Percentiles rank a stretch among this genome's conserved stretches.
Conservation (phyloP, 2,329 filamentous ascomycete genomes). For the Neofusicoccum ribis region DNA sequence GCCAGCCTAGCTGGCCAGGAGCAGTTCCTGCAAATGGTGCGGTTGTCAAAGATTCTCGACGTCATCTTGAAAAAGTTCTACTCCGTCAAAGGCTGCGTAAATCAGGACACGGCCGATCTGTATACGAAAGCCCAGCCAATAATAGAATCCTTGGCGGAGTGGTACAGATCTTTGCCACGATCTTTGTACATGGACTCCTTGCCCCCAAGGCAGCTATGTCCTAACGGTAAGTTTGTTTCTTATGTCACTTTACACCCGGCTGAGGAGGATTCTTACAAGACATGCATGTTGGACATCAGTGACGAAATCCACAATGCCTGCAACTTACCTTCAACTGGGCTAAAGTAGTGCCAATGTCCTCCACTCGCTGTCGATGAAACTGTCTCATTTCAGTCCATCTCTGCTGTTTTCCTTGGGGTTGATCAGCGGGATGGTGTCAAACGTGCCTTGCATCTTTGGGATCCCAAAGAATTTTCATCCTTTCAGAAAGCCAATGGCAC, state of each 20-base stretch:
- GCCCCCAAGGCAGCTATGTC: slow-evolving; percentile 5
- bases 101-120: slow-evolving; percentile 8
- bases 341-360: not conserved
- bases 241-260: not conserved
- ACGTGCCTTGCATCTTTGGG: not conserved
- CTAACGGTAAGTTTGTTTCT: slow-evolving; percentile 5
- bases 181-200: slow-evolving; percentile 1
- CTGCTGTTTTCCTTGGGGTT: too few relatives aligned
- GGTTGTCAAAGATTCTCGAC: slow-evolving; percentile 4
- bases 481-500: not conserved
- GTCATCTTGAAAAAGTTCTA: slow-evolving; percentile 10
- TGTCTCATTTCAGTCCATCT: not conserved
- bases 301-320: too few relatives aligned
- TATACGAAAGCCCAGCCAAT: slow-evolving; percentile 10
- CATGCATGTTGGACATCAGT: too few relatives aligned
- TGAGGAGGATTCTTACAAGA: too few relatives aligned
- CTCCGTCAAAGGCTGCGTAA: slow-evolving; percentile 7
- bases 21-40: slow-evolving; percentile 14
- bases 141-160: not conserved
- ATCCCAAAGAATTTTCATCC: not conserved
- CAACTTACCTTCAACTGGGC: not conserved
- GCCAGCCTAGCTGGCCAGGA: slow-evolving; percentile 1
- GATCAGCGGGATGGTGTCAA: too few relatives aligned
- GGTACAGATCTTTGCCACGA: slow-evolving; percentile 6
- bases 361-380: not conserved